These are phyloP conservation scores for Arthrobotrys musiformis DNA, from an alignment of 2,329 filamentous ascomycete species.

Conservation along the genomic window DNA sequence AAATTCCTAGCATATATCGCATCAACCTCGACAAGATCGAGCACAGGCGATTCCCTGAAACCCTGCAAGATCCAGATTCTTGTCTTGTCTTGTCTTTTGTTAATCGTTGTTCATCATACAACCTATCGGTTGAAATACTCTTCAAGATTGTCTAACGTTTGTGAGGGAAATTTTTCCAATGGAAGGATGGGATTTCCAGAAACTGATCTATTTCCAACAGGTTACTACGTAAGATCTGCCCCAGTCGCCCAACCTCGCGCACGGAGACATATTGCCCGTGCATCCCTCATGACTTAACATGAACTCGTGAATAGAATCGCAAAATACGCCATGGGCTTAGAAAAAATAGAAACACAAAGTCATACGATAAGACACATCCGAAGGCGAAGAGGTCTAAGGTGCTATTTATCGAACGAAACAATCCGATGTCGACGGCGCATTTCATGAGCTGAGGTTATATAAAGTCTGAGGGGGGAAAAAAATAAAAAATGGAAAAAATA, in stretches of 20 bases:
- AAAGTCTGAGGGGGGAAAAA: no score
- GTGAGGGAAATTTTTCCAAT: conserved; percentile 19
- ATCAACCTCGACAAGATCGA: conserved; percentile 34
- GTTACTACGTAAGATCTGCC: conserved; percentile 35
- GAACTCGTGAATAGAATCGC: conserved; percentile 25
- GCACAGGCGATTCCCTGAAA: conserved; percentile 46
- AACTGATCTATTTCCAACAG: conserved; percentile 40
- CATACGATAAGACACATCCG: background rate
- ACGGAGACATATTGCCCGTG: conserved; percentile 43
- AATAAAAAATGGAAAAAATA: background rate
- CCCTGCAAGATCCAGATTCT: conserved; percentile 51
- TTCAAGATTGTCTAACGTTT: background rate
- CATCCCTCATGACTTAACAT: conserved; percentile 9
- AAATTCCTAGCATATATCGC: conserved; percentile 23
- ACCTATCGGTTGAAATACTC: background rate
- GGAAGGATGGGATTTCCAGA: conserved; percentile 37
- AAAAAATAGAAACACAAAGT: conserved; percentile 8
- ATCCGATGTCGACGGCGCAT: conserved; percentile 14
- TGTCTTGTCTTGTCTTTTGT: no score
- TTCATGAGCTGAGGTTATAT: conserved; percentile 8
- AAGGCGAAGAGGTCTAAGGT: conserved; percentile 11
- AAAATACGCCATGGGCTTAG: conserved; percentile 33
- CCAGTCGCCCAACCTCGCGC: conserved; percentile 43
- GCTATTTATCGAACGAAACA: conserved; percentile 12
- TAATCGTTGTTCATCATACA: conserved; percentile 9